These are phyloP conservation scores for Strobilomyces confusus DNA, from an alignment of 768 basidiomycete genomes.

Conservation along the genomic window DNA sequence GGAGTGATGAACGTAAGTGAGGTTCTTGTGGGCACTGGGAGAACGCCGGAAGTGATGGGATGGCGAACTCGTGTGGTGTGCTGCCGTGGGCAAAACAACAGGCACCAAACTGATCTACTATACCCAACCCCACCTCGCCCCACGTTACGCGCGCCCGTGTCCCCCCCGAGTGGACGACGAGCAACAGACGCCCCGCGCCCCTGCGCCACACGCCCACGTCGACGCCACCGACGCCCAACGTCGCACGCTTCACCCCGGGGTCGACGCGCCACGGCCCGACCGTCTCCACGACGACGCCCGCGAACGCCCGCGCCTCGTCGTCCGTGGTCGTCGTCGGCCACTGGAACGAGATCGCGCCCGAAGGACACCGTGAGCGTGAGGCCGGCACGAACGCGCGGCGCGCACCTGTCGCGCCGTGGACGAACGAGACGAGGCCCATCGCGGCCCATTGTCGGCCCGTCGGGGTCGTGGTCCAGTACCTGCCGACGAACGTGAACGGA, in stretches of 20 bases:
- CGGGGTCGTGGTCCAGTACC: constrained; percentile 28
- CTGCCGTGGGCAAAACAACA: too few relatives aligned
- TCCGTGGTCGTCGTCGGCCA: constrained; percentile 29
- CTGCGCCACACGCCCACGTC: constrained; percentile 24
- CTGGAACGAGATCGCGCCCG: constrained; percentile 26
- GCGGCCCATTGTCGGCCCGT: constrained; percentile 27
- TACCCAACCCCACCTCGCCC: too few relatives aligned
- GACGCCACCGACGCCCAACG: constrained; percentile 17
- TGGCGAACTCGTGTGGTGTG: too few relatives aligned
- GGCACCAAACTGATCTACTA: too few relatives aligned
- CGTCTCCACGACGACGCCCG: background rate
- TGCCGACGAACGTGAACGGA: constrained; percentile 3
- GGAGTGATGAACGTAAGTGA: too few relatives aligned
- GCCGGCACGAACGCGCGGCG: too few relatives aligned
- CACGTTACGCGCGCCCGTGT: too few relatives aligned
- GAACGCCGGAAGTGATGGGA: too few relatives aligned
- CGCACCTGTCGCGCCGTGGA: constrained; percentile 25
- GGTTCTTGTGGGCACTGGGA: too few relatives aligned
- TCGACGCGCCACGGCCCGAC: constrained; percentile 24
- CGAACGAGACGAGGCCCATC: constrained; percentile 24
- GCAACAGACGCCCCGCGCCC: background rate
- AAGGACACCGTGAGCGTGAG: background rate
- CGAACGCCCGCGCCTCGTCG: constrained; percentile 13
- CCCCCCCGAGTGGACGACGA: too few relatives aligned
- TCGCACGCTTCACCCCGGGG: constrained; percentile 1